These are phyloP conservation scores for Prunus salicina DNA, from an alignment of 306 rosid genomes.

Conservation along the genomic window DNA sequence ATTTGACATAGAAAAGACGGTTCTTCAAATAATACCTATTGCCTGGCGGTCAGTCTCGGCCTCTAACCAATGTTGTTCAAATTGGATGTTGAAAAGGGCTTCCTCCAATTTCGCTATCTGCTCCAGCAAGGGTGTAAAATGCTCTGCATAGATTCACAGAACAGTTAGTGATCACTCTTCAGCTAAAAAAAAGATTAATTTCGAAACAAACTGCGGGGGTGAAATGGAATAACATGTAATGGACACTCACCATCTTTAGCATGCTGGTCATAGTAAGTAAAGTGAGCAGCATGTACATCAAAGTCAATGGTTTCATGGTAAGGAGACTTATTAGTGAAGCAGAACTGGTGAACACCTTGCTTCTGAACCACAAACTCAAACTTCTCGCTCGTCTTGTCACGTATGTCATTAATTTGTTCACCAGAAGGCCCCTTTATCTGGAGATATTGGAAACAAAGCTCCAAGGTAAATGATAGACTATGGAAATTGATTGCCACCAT, in stretches of 20 bases:
- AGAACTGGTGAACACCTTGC: constrained; percentile 60
- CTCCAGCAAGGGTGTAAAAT: constrained; percentile 79
- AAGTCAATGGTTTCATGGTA: constrained; percentile 76
- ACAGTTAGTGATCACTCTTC: constrained; percentile 13
- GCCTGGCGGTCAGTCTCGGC: constrained; percentile 94
- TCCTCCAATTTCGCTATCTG: constrained; percentile 90
- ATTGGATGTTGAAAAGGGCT: constrained; percentile 83
- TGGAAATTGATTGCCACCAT: neutral
- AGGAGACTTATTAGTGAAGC: constrained; percentile 79
- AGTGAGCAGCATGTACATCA: constrained; percentile 81
- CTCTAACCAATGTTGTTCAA: constrained; percentile 96
- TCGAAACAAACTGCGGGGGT: neutral
- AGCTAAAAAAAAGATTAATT: neutral
- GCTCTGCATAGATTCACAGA: constrained; percentile 55
- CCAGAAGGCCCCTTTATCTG: constrained; percentile 85
- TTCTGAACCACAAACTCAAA: constrained; percentile 53
- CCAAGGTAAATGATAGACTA: constrained; percentile 4
- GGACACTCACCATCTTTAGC: constrained; percentile 83
- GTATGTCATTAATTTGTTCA: constrained; percentile 70
- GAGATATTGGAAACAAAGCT: constrained; percentile 9
- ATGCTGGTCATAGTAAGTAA: constrained; percentile 69
- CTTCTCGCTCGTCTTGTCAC: constrained; percentile 57
- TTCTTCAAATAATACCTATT: constrained; percentile 51
- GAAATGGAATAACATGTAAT: neutral
- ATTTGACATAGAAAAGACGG: neutral